These are phyloP conservation scores for Fragaria nilgerrensis DNA, from an alignment of 306 rosid genomes.

Conservation along the genomic window DNA sequence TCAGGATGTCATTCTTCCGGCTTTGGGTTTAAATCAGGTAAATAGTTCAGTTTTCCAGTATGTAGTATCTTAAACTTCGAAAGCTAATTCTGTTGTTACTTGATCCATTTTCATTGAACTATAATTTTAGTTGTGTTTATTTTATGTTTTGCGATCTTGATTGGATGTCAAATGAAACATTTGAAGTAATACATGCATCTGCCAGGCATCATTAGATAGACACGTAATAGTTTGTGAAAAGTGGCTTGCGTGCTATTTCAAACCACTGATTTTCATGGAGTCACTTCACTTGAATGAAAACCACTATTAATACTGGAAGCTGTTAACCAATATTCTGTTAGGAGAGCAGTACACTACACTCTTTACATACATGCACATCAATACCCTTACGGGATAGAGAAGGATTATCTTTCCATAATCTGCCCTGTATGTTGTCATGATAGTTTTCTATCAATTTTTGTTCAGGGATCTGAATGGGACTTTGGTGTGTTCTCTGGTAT, in stretches of 20 bases:
- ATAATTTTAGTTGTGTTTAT: not conserved
- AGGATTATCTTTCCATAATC: not conserved
- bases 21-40: conserved; percentile 73
- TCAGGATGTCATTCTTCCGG: conserved; percentile 86
- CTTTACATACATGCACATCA: not conserved
- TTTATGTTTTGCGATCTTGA: not conserved
- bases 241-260: not conserved
- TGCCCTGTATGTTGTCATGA: not conserved
- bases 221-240: no score
- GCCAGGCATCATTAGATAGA: not conserved
- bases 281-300: not conserved
- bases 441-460: conserved; percentile 8
- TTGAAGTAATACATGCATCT: not conserved
- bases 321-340: not conserved
- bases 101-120: not conserved
- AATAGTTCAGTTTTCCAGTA: not conserved
- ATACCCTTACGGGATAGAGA: not conserved
- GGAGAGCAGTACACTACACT: not conserved
- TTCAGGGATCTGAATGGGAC: conserved; percentile 97
- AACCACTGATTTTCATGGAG: not conserved
- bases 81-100: not conserved
- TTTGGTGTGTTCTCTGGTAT: conserved; percentile 94
- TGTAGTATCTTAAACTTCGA: not conserved
- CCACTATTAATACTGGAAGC: not conserved
- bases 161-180: not conserved